phyloP scores from a whole-genome alignment of 169 alveolate genomes.

The Plasmodium knowlesi region DNA sequence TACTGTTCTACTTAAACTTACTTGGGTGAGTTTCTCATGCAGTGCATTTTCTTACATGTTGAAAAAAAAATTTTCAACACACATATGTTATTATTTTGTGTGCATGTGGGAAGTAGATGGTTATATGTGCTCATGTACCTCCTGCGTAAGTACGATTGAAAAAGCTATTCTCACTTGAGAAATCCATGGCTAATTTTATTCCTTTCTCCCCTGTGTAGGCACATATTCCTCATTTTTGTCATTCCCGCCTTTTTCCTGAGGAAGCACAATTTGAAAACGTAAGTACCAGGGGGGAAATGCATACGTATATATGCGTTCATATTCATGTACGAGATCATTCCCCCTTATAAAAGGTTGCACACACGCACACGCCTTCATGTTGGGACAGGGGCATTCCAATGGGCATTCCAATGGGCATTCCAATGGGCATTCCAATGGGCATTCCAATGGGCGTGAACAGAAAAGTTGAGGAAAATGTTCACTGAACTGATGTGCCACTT shows the following conservation, averaged over 20 bases:
- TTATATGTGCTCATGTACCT: background rate
- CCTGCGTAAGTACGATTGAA: background rate
- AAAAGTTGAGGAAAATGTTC: background rate
- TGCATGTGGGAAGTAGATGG: background rate
- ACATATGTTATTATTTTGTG: background rate
- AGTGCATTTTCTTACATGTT: background rate
- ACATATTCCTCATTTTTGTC: conserved; percentile 35
- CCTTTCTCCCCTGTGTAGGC: conserved; percentile 16
- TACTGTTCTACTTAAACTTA: conserved; percentile 26
- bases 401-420: background rate
- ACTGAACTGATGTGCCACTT: background rate
- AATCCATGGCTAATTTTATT: background rate
- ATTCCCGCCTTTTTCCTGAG: conserved; percentile 60
- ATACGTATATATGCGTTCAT: background rate
- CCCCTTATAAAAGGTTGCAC: background rate
- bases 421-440: too few species aligned
- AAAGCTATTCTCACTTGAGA: background rate
- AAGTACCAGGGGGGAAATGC: background rate
- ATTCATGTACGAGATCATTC: background rate
- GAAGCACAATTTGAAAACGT: conserved; percentile 62
- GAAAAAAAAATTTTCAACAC: background rate
- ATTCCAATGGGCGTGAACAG: background rate
- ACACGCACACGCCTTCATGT: background rate
- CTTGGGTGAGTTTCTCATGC: conserved; percentile 26
- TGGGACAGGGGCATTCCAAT: background rate